Conservation (phyloP, 2,329 filamentous ascomycete genomes). For the Cyanodermella asteris region DNA sequence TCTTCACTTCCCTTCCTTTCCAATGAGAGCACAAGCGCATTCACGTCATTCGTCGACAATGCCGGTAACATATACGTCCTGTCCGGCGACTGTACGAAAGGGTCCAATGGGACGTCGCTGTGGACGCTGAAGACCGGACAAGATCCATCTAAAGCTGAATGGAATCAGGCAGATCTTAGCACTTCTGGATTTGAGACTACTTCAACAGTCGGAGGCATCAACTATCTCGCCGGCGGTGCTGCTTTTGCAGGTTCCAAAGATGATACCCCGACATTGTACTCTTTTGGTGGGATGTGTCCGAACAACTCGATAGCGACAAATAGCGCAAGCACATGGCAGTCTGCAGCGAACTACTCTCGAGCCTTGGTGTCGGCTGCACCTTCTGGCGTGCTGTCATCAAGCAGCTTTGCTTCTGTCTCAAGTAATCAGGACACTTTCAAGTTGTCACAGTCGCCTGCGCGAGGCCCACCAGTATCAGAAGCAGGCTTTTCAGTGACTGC, state of each 20-base stretch:
- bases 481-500: conserved; percentile 72
- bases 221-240: conserved; percentile 37
- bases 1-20: conserved; percentile 40
- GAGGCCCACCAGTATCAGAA: conserved; percentile 52
- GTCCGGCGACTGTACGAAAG: conserved; percentile 45
- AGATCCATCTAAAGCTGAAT: conserved; percentile 24
- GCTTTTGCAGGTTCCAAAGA: conserved; percentile 43
- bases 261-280: conserved; percentile 37
- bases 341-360: conserved; percentile 55
- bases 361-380: conserved; percentile 49
- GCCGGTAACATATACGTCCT: conserved; percentile 53
- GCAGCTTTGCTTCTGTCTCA: conserved; percentile 6
- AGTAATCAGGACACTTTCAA: conserved; percentile 15
- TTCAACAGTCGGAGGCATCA: conserved; percentile 22
- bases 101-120: conserved; percentile 29
- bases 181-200: conserved; percentile 15
- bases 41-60: conserved; percentile 43
- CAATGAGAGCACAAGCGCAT: conserved; percentile 30
- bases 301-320: conserved; percentile 16
- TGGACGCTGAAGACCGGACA: conserved; percentile 43
- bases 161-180: conserved; percentile 24
- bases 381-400: no score
- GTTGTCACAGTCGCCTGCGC: conserved; percentile 24
- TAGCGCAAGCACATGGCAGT: conserved; percentile 34
- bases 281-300: conserved; percentile 85